Evolutionary conservation across 768 basidiomycete genomes (phyloP), one percentile per base, ranked within the genome.

Genomic region (Astraeus odoratus): DNA sequence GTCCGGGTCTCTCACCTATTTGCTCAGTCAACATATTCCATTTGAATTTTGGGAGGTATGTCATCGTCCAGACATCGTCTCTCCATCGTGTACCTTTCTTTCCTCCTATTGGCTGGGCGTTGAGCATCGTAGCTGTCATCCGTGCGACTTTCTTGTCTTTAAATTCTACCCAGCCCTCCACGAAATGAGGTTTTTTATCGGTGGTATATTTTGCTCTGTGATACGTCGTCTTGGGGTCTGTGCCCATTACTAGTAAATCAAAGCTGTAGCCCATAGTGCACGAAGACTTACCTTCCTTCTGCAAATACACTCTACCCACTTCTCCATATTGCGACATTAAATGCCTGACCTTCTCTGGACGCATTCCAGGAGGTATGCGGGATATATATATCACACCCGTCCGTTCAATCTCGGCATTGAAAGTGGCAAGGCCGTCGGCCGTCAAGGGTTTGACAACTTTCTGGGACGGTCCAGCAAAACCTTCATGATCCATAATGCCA

Each of bases 61-160:
- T 95, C 92, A 98, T 95, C 46, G 96, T 97, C 96, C 96, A 99
- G 7, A 99, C 82, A 53, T 99, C 96, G 59, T 98, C 95, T 60
- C 90, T 74, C 89, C 91, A 97, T 47, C 90, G 73, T 2, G 80
- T 76, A 5, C 86, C 84, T 61, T 91, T 92, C 71, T 91, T 94
- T 2, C 91, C 92, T 23, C 95, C 96, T 48, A 99, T 93, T 1
- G 91, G 78, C 57, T 93, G 83, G 1, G 94, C 96, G 59, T 99
- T 99, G 52, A 99, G 71, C 90, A 98, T 91, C 45, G 80, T 89
- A 7, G 95, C 95, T 8, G 94, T 84, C 30, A 80, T 81, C 16
- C 93, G 78, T 0, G 93, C 96, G 35, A 97, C 72, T 38, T 78
- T 81, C 66, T 98, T 98, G 67, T 97, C 87, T 52, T 85, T 83